A percentile compares a stretch with the other conserved stretches of the same genome.
Conservation (phyloP, 2,329 filamentous ascomycete genomes). For the Apiospora hydei region DNA sequence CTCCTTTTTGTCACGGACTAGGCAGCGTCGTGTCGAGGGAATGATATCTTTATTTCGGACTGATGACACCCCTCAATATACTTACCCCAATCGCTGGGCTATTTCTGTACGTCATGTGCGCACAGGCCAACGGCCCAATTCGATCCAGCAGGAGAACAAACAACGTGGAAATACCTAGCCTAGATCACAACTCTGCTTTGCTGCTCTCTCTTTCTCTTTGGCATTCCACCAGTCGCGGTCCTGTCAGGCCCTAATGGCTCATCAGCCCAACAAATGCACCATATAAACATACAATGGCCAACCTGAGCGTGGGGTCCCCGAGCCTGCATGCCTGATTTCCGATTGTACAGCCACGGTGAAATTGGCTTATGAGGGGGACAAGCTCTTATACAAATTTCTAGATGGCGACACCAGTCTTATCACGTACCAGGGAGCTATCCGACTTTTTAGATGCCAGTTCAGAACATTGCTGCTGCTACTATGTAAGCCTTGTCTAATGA, state of each 20-base stretch:
- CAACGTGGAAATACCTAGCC: background rate
- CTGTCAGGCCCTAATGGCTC: too few species aligned
- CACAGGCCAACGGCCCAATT: slow-evolving; percentile 16
- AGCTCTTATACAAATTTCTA: background rate
- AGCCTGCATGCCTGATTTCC: background rate
- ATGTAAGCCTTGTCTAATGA: background rate
- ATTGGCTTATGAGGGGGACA: background rate
- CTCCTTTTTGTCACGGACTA: background rate
- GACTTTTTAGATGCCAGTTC: background rate
- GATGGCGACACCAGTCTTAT: background rate
- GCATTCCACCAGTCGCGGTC: background rate
- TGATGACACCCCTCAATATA: background rate
- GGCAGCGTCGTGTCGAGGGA: background rate
- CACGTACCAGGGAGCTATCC: background rate
- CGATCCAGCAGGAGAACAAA: background rate
- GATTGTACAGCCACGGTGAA: background rate
- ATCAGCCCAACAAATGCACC: too few species aligned
- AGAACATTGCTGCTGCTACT: background rate
- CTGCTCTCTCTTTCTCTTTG: background rate
- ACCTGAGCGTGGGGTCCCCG: background rate
- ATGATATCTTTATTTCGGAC: background rate
- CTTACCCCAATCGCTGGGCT: background rate
- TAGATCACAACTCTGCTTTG: background rate
- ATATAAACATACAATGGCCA: background rate
- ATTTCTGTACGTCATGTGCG: slow-evolving; percentile 12